Evolutionary conservation across 2,329 filamentous ascomycete genomes (phyloP), one percentile per base, ranked within the genome.

Genomic region (Zymoseptoria passerinii): DNA sequence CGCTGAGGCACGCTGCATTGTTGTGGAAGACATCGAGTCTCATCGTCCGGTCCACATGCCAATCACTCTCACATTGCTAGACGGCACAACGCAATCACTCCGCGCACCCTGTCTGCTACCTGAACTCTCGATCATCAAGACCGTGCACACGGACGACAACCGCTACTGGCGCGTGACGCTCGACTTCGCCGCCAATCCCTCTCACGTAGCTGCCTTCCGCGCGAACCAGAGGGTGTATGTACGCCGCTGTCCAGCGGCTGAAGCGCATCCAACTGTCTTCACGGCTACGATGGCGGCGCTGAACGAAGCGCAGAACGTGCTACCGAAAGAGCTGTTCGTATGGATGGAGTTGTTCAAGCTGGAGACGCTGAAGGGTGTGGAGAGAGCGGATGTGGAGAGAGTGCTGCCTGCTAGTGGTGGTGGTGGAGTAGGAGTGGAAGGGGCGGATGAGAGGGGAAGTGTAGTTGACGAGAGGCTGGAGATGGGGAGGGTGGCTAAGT

Each of bases 21-120:
- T 99, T 0, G 83, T 90, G 18, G 89, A 92, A 61, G 94, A 99
- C 66, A 83, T 94, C 2, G 86, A 94, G 59, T 95, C 90, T 0
- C 85, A 87, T 48, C 85, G 90, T 50, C 88, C 92, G 0, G 83
- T 96, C 53, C 83, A 85, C 7, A 68, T 71, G 63, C 68, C 67
- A 3, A 61, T 70, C n/a, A 64, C 66, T 4, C 54, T 73, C 35
- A 65, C 58, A 1, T 28, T 71, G 51, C 58, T 54, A 16, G 55
- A 66, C 2, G 65, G 67, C 48, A 67, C 69, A 6, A 55, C 59
- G 10, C 57, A 57, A 35, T 55, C 65, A 16, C 65, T 80, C 52
- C 74, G 73, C 6, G 80, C 83, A 1, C 84, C 84, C 0, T 84
- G 81, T 63, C 75, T 86, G 1, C 74, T 87, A 0, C 80, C 88